Evolutionary conservation across 2,329 filamentous ascomycete genomes (phyloP).

Genomic region (Fusarium sp.): DNA sequence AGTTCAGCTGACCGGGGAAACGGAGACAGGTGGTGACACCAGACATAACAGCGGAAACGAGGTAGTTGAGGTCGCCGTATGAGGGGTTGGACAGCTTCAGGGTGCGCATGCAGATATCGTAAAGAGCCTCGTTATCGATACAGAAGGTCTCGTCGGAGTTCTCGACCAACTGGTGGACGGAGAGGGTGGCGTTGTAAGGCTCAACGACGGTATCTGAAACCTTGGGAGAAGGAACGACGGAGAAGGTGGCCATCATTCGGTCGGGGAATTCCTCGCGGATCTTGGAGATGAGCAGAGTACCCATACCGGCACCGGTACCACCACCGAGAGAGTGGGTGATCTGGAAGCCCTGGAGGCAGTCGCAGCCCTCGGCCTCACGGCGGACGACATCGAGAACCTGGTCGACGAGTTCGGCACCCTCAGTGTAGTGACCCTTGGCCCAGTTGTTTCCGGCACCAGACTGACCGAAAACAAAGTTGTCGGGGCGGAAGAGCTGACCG

Average conservation of each 20-base stretch:
- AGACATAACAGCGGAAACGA: slow-evolving; percentile 99
- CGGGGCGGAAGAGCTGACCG: slow-evolving; percentile 98
- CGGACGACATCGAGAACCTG: slow-evolving; percentile 98
- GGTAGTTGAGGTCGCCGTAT: slow-evolving; percentile 99
- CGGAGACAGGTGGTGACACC: slow-evolving; percentile 98
- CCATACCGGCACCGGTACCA: slow-evolving; percentile 99
- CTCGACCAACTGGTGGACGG: slow-evolving; percentile 98
- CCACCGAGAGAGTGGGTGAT: slow-evolving; percentile 99
- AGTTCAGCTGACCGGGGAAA: slow-evolving; percentile 99
- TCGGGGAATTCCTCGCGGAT: slow-evolving; percentile 99
- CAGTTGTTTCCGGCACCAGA: slow-evolving; percentile 99
- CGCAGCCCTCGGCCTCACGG: slow-evolving; percentile 97
- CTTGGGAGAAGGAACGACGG: slow-evolving; percentile 98
- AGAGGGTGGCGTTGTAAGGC: slow-evolving; percentile 99
- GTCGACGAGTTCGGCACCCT: slow-evolving; percentile 99
- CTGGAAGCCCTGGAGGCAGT: slow-evolving; percentile 99
- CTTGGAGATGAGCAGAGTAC: slow-evolving; percentile 99
- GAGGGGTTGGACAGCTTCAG: slow-evolving; percentile 99
- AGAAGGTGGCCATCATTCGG: slow-evolving; percentile 99
- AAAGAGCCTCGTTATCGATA: slow-evolving; percentile 99
- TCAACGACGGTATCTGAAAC: slow-evolving; percentile 99
- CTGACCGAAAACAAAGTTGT: slow-evolving; percentile 99
- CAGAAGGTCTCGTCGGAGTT: slow-evolving; percentile 99
- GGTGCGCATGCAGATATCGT: slow-evolving; percentile 99
- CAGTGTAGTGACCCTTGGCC: slow-evolving; percentile 99